phyloP scores from a whole-genome alignment of 2,329 filamentous ascomycete species.

The Calonectria crousiana region DNA sequence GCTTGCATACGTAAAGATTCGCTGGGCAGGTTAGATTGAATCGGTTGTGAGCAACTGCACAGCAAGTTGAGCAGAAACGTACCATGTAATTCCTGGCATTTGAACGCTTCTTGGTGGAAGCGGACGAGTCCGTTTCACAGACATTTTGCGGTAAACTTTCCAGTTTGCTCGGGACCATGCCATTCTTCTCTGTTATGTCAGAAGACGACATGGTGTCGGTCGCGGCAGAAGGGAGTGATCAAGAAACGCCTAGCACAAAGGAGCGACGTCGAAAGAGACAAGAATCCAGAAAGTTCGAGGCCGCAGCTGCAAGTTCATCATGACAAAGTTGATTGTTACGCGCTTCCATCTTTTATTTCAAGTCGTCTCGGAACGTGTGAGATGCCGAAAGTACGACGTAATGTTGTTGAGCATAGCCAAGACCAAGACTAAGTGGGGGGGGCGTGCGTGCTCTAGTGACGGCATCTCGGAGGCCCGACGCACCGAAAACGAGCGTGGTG shows the following conservation, averaged over 20 bases:
- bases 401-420: background rate
- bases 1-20: conserved; percentile 40
- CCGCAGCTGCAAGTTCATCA: background rate
- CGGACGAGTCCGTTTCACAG: background rate
- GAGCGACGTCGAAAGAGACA: background rate
- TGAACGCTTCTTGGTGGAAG: background rate
- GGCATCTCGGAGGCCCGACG: background rate
- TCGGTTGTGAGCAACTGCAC: background rate
- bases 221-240: accelerated
- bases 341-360: background rate
- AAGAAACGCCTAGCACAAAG: background rate
- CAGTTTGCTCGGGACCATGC: background rate
- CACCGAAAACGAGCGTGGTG: background rate
- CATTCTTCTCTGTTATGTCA: background rate
- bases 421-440: background rate
- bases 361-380: background rate
- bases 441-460: background rate
- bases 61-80: background rate
- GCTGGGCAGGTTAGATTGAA: conserved; percentile 23
- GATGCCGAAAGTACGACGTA: background rate
- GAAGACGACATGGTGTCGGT: background rate
- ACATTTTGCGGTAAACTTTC: background rate
- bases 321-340: background rate
- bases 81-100: background rate
- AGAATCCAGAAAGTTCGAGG: background rate